phyloP scores from a whole-genome alignment of 148 eudicot genomes.

The Selenicereus undatus region DNA sequence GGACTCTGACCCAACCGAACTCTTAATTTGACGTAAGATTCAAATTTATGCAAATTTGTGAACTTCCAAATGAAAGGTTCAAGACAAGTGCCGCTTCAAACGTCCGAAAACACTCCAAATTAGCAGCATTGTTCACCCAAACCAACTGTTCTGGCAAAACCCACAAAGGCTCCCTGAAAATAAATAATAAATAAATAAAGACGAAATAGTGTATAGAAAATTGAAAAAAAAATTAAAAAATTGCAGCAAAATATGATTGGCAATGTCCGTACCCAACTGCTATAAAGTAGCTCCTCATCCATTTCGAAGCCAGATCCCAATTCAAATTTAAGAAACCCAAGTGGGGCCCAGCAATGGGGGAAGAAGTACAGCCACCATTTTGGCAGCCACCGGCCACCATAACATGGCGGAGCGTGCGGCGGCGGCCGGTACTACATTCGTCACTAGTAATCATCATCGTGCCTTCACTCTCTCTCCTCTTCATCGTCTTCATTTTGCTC shows the following conservation, averaged over 20 bases:
- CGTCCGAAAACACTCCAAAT: background rate
- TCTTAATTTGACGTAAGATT: background rate
- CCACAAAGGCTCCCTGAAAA: background rate
- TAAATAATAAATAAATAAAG: background rate
- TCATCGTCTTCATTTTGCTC: slow-evolving; percentile 31
- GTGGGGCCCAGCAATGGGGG: slow-evolving; percentile 31
- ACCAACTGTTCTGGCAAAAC: background rate
- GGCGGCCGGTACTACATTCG: slow-evolving; percentile 40
- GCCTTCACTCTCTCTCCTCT: slow-evolving; percentile 41
- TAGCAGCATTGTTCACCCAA: no score
- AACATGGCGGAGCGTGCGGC: slow-evolving; percentile 32
- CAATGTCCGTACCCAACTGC: slow-evolving; percentile 5
- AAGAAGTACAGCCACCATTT: slow-evolving; percentile 43
- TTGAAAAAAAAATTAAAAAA: background rate
- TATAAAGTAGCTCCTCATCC: background rate
- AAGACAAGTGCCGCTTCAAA: background rate
- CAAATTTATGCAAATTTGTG: background rate
- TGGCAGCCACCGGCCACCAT: slow-evolving; percentile 43
- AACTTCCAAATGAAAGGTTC: background rate
- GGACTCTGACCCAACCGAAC: background rate
- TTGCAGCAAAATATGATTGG: slow-evolving; percentile 11
- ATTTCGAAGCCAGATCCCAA: background rate
- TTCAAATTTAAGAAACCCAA: background rate
- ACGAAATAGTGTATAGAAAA: background rate
- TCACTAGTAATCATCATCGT: slow-evolving; percentile 46